Evolutionary conservation across 345 rosid species (phyloP).

Genomic region (Cardiospermum halicacabum): DNA sequence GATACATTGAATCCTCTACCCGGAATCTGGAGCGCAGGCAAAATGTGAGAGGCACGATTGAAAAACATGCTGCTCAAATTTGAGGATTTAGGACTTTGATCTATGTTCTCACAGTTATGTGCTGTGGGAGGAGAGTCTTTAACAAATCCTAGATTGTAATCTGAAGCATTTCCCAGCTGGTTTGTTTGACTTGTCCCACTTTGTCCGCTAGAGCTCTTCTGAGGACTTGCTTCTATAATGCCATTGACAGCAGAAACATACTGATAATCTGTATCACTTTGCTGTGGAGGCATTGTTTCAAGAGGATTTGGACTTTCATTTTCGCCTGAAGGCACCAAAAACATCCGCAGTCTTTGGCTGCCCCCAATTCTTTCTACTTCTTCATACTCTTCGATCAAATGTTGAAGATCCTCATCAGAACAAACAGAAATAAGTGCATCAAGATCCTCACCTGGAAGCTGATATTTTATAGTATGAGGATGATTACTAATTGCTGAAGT

Average conservation of each 20-base stretch:
- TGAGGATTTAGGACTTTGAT: conserved; percentile 33
- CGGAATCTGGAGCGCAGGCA: conserved; percentile 28
- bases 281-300: conserved; percentile 38
- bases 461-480: conserved; percentile 77
- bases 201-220: conserved; percentile 45
- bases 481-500: conserved; percentile 60
- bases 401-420: conserved; percentile 75
- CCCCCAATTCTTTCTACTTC: conserved; percentile 59
- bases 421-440: conserved; percentile 83
- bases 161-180: conserved; percentile 45
- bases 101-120: conserved; percentile 43
- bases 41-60: conserved; percentile 31
- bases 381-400: conserved; percentile 78
- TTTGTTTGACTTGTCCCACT: conserved; percentile 41
- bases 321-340: conserved; percentile 55
- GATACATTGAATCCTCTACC: conserved; percentile 29
- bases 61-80: conserved; percentile 23
- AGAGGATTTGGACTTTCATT: conserved; percentile 48
- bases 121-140: conserved; percentile 43
- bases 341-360: conserved; percentile 66
- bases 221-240: conserved; percentile 47
- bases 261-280: conserved; percentile 44
- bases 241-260: conserved; percentile 72
- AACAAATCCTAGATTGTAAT: conserved; percentile 36
- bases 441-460: conserved; percentile 92